These are phyloP conservation scores for Psidium friedrichsthalianum DNA, from an alignment of 345 rosid species.

Conservation along the genomic window DNA sequence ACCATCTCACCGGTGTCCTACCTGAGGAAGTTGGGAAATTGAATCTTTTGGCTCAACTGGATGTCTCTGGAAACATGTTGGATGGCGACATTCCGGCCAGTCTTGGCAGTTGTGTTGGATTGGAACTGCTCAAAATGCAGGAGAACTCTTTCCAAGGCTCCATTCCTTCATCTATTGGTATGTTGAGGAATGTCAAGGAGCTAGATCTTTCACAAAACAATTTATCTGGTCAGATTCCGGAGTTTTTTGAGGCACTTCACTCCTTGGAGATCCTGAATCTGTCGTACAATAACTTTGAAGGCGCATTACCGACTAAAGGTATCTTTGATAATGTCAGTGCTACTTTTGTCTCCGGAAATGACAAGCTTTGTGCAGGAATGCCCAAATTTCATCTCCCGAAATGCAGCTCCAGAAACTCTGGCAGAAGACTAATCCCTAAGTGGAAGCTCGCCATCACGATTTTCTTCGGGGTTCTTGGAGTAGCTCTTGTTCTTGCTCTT, in stretches of 20 bases:
- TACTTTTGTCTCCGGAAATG: conserved; percentile 6
- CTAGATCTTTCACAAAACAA: conserved; percentile 18
- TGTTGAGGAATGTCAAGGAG: not conserved
- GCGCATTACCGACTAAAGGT: conserved; percentile 8
- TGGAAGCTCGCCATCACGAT: not conserved
- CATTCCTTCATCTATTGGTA: conserved; percentile 4
- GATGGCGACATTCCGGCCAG: conserved; percentile 11
- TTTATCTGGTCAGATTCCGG: conserved; percentile 10
- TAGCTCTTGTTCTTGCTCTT: not conserved
- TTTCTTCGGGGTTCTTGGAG: not conserved
- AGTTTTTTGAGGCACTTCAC: not conserved
- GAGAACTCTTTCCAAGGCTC: conserved; percentile 9
- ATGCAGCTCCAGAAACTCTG: not conserved
- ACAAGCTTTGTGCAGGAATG: conserved; percentile 11
- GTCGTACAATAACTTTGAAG: conserved; percentile 10
- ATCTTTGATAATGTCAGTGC: conserved; percentile 9
- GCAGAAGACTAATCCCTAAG: fast-evolving
- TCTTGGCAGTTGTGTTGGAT: conserved; percentile 1
- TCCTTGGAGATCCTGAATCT: conserved; percentile 4
- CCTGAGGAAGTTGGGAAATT: conserved; percentile 9
- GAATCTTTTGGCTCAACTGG: conserved; percentile 2
- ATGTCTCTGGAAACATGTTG: conserved; percentile 12
- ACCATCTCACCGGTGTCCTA: conserved; percentile 6
- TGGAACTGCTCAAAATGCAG: conserved; percentile 3
- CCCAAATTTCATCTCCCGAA: not conserved